Conservation (phyloP, 1,284 basidiomycete species). For the Leucoagaricus sp. region DNA sequence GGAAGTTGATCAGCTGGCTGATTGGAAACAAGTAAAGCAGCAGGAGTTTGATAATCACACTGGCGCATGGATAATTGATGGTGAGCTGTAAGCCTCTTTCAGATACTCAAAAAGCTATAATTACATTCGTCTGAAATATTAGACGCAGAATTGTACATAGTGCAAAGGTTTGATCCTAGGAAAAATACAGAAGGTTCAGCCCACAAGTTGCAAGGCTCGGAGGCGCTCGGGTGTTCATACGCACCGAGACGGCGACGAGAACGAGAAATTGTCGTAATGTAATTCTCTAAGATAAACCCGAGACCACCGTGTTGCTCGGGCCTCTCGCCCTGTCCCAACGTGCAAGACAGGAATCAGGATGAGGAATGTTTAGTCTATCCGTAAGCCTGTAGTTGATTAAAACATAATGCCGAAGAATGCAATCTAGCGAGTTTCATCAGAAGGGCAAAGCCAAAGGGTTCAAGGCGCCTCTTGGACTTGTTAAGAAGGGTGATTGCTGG, state of each 20-base stretch:
- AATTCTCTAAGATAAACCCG: background rate
- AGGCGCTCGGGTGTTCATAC: background rate
- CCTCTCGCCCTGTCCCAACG: background rate
- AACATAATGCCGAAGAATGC: background rate
- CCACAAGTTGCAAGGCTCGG: background rate
- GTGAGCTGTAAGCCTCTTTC: background rate
- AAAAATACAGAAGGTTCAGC: background rate
- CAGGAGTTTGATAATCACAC: slow-evolving; percentile 8
- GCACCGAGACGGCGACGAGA: background rate
- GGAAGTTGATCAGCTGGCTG: slow-evolving; percentile 13
- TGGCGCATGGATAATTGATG: background rate
- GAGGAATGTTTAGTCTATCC: background rate
- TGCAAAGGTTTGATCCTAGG: background rate
- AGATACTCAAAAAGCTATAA: background rate
- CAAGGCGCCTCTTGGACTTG: background rate
- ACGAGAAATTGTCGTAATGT: background rate
- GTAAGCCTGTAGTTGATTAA: background rate
- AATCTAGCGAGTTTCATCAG: background rate
- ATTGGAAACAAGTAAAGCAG: background rate
- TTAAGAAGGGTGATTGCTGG: background rate
- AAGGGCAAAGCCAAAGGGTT: background rate
- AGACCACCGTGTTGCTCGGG: slow-evolving; percentile 10
- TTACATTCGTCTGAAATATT: background rate
- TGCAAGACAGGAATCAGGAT: background rate
- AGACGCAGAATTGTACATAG: background rate